These are phyloP conservation scores for Panaeolus papilionaceus DNA, from an alignment of 768 basidiomycete species.

Conservation along the genomic window DNA sequence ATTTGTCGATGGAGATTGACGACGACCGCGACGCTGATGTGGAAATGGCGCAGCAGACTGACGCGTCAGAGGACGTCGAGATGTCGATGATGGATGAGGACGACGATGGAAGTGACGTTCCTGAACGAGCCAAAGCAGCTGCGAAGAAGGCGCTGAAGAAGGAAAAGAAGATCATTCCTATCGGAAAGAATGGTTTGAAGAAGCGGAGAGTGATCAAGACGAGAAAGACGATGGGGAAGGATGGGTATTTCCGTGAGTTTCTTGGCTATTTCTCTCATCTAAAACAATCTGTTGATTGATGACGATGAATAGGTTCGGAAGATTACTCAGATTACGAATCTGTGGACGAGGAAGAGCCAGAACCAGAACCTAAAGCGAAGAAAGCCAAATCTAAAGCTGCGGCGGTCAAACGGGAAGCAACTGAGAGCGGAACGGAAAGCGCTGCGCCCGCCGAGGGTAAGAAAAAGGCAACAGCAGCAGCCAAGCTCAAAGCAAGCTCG, in stretches of 20 bases:
- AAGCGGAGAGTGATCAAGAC: constrained; percentile 72
- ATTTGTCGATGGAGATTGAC: constrained; percentile 15
- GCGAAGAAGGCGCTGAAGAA: constrained; percentile 36
- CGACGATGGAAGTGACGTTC: constrained; percentile 28
- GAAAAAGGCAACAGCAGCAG: constrained; percentile 19
- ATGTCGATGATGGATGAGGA: constrained; percentile 30
- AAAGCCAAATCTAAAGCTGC: constrained; percentile 29
- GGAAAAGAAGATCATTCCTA: constrained; percentile 67
- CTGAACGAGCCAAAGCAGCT: constrained; percentile 30
- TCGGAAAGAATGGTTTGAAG: constrained; percentile 81
- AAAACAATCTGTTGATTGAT: constrained; percentile 15
- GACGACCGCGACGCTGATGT: constrained; percentile 17
- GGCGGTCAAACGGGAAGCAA: constrained; percentile 31
- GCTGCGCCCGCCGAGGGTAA: constrained; percentile 11
- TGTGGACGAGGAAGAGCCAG: constrained; percentile 57
- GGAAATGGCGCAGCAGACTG: constrained; percentile 15
- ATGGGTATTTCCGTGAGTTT: constrained; percentile 76
- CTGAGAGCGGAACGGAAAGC: constrained; percentile 13
- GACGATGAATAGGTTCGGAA: constrained; percentile 58
- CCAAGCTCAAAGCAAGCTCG: constrained; percentile 17
- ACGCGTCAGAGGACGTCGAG: constrained; percentile 15
- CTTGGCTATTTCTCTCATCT: neutral
- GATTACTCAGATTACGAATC: constrained; percentile 87
- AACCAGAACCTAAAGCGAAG: constrained; percentile 26
- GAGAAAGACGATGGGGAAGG: constrained; percentile 58